Evolutionary conservation across 2,329 filamentous ascomycete genomes (phyloP).

Genomic region (Elsinoe perseae): DNA sequence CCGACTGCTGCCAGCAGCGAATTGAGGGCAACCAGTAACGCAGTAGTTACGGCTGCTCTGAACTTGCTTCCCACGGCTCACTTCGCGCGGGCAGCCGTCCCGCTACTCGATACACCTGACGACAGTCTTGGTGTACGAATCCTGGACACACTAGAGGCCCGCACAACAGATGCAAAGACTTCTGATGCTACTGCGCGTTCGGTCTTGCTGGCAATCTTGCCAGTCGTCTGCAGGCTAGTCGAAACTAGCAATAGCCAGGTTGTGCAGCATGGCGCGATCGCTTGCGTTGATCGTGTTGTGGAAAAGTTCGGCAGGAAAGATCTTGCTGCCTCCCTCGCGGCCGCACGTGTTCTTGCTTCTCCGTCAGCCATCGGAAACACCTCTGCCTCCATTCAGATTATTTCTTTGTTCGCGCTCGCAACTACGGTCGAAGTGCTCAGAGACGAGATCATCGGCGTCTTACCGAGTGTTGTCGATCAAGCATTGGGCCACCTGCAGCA

Average conservation of each 20-base stretch:
- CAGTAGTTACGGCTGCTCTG: constrained; percentile 70
- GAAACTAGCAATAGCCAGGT: constrained; percentile 58
- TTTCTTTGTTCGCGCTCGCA: constrained; percentile 81
- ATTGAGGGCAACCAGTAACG: constrained; percentile 44
- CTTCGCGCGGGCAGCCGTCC: constrained; percentile 81
- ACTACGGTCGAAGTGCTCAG: constrained; percentile 83
- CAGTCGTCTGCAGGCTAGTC: constrained; percentile 68
- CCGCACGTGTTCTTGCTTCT: constrained; percentile 69
- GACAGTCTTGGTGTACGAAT: constrained; percentile 68
- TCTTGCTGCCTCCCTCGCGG: constrained; percentile 63
- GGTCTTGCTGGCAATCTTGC: constrained; percentile 69
- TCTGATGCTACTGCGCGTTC: constrained; percentile 60
- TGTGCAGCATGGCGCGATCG: constrained; percentile 77
- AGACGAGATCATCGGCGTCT: constrained; percentile 74
- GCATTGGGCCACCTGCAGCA: constrained; percentile 62
- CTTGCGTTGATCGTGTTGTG: constrained; percentile 84
- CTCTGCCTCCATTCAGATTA: constrained; percentile 65
- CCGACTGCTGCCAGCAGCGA: constrained; percentile 33
- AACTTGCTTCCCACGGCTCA: constrained; percentile 78
- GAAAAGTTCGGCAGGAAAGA: constrained; percentile 96
- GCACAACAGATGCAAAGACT: constrained; percentile 65
- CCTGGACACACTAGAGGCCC: constrained; percentile 69
- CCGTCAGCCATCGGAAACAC: constrained; percentile 66
- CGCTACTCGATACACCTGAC: constrained; percentile 67
- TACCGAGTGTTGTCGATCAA: constrained; percentile 67